Percentiles rank a stretch among this genome's conserved stretches.
These are phyloP conservation scores for Geotrichum cucujoidarum DNA, from an alignment of 1,139 yeast species.

Conservation along the genomic window DNA sequence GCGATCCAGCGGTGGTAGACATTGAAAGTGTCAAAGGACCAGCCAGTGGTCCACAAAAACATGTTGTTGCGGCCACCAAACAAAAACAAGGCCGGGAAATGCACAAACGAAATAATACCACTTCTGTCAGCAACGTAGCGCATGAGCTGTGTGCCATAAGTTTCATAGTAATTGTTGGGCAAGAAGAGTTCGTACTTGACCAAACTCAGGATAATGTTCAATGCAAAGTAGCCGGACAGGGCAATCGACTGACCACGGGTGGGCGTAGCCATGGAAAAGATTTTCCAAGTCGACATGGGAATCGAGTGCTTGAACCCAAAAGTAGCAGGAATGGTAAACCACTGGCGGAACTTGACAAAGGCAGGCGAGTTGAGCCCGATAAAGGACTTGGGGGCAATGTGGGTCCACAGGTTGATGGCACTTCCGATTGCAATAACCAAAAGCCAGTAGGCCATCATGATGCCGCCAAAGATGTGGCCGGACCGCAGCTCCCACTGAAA, in stretches of 20 bases:
- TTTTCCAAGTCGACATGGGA: constrained; percentile 25
- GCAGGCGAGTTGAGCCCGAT: constrained; percentile 19
- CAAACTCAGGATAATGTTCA: constrained; percentile 29
- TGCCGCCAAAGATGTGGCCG: too few species aligned
- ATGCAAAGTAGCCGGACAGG: constrained; percentile 26
- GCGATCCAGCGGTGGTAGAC: constrained; percentile 60
- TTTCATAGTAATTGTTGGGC: constrained; percentile 20
- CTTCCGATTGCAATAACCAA: constrained; percentile 23
- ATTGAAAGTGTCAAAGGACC: constrained; percentile 56
- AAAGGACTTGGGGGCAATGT: constrained; percentile 8
- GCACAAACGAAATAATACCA: constrained; percentile 48
- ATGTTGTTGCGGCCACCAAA: constrained; percentile 63
- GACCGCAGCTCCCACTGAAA: too few species aligned
- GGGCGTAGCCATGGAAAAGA: constrained; percentile 28
- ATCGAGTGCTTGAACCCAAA: constrained; percentile 30
- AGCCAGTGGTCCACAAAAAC: constrained; percentile 51
- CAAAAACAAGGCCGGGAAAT: constrained; percentile 49
- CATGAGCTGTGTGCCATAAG: constrained; percentile 21
- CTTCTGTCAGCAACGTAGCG: constrained; percentile 48
- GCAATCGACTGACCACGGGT: constrained; percentile 32
- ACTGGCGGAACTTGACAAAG: constrained; percentile 24
- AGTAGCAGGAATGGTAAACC: constrained; percentile 34
- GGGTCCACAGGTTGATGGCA: constrained; percentile 20
- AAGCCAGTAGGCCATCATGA: constrained; percentile 28
- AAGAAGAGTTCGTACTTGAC: constrained; percentile 21